A percentile compares a stretch with the other conserved stretches of the same genome.
Evolutionary conservation across 371 early-diverging fungal species (phyloP).

Genomic region (Mortierella sp.): DNA sequence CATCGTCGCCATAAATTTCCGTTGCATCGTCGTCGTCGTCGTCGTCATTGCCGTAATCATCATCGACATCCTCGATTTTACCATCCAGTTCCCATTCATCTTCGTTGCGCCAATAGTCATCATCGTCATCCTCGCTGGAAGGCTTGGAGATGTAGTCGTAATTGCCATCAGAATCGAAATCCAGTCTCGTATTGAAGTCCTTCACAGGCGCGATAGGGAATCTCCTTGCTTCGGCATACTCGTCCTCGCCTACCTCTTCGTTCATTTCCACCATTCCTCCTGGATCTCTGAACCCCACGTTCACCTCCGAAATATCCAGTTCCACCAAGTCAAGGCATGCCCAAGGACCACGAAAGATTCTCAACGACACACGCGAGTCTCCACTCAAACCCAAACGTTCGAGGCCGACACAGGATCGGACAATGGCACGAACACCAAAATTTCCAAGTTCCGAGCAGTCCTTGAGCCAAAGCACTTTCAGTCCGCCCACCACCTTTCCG

Average conservation of each 20-base stretch:
- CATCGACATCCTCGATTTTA: background rate
- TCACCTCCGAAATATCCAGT: constrained; percentile 14
- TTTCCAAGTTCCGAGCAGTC: constrained; percentile 5
- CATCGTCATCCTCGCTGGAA: background rate
- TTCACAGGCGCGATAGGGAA: background rate
- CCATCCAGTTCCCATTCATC: too few relatives aligned
- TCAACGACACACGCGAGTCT: background rate
- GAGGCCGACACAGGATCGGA: constrained; percentile 32
- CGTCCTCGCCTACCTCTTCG: too few relatives aligned
- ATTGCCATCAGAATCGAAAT: background rate
- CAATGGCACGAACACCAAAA: constrained; percentile 19
- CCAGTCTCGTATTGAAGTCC: background rate
- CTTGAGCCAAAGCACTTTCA: background rate
- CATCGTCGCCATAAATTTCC: background rate
- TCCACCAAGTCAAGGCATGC: background rate
- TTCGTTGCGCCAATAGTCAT: too few relatives aligned
- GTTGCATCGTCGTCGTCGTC: too few relatives aligned
- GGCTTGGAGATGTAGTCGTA: constrained; percentile 17
- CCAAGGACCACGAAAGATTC: constrained; percentile 35
- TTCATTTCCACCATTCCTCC: background rate
- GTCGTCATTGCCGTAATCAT: background rate
- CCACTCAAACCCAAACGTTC: background rate
- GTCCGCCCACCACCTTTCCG: constrained; percentile 9
- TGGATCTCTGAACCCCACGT: background rate
- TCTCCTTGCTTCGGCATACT: background rate